phyloP scores from a whole-genome alignment of 2,329 filamentous ascomycete genomes.

The Diatrype stigma region DNA sequence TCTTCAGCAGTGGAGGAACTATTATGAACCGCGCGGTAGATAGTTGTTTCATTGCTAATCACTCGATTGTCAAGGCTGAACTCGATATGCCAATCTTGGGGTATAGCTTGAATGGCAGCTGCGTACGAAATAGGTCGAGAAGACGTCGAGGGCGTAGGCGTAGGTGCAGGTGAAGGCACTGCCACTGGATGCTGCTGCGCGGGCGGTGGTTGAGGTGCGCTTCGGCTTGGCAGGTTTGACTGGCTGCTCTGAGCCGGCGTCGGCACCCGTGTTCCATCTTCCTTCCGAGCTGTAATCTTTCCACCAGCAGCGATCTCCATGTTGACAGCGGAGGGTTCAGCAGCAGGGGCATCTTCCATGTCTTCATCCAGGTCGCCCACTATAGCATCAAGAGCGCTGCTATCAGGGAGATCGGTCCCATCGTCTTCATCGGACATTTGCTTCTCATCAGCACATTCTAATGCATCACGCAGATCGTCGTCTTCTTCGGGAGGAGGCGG shows the following conservation, averaged over 20 bases:
- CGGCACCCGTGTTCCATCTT: conserved; percentile 81
- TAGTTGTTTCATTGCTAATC: conserved; percentile 87
- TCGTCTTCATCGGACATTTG: conserved; percentile 73
- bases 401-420: conserved; percentile 55
- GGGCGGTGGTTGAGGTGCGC: conserved; percentile 33
- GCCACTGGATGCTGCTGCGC: conserved; percentile 30
- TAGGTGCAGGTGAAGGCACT: conserved; percentile 20
- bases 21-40: conserved; percentile 89
- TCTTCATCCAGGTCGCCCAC: conserved; percentile 89
- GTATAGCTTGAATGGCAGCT: conserved; percentile 72
- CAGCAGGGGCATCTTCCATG: conserved; percentile 65
- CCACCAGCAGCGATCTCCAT: conserved; percentile 83
- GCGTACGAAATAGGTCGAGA: conserved; percentile 76
- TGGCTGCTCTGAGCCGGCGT: conserved; percentile 65
- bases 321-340: conserved; percentile 83
- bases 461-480: conserved; percentile 61
- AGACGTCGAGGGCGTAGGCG: conserved; percentile 43
- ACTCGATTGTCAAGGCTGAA: conserved; percentile 83
- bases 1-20: conserved; percentile 52
- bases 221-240: conserved; percentile 34
- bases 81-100: conserved; percentile 96
- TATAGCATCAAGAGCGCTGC: conserved; percentile 72
- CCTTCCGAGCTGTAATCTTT: conserved; percentile 85
- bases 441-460: conserved; percentile 92
- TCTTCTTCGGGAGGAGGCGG: conserved; percentile 53